Evolutionary conservation across 73 alveolate species (phyloP).

Genomic region (Paramecium sonneborni): DNA sequence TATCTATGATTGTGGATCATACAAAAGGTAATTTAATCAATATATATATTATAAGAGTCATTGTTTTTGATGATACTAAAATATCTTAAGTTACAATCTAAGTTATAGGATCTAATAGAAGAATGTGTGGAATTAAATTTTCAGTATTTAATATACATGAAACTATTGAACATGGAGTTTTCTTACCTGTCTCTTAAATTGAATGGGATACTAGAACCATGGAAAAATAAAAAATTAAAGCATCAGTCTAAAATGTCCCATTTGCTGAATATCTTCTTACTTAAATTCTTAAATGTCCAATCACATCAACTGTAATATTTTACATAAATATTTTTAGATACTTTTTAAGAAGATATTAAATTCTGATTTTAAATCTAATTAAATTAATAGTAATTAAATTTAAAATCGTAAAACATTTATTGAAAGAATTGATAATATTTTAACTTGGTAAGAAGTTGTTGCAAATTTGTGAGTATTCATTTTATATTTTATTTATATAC

Average conservation of each 20-base stretch:
- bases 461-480: slow-evolving; percentile 7
- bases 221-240: slow-evolving; percentile 34
- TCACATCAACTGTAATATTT: neutral
- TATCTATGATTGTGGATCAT: slow-evolving; percentile 48
- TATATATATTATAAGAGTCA: neutral
- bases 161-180: neutral
- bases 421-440: slow-evolving; percentile 45
- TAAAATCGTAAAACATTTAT: slow-evolving; percentile 2
- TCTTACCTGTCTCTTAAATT: neutral
- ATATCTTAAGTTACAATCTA: slow-evolving; percentile 1
- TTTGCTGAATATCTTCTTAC: slow-evolving; percentile 45
- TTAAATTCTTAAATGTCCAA: slow-evolving; percentile 17
- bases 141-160: slow-evolving; percentile 1
- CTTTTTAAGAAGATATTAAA: slow-evolving; percentile 15
- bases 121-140: slow-evolving; percentile 49
- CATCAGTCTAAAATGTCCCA: slow-evolving; percentile 43
- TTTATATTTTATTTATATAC: neutral
- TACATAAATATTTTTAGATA: neutral
- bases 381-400: neutral
- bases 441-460: slow-evolving; percentile 50
- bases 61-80: neutral
- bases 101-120: slow-evolving; percentile 47
- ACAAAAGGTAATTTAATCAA: neutral
- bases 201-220: slow-evolving; percentile 44
- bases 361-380: slow-evolving; percentile 24